A percentile compares a stretch with the other conserved stretches of the same genome.
phyloP scores from a whole-genome alignment of 148 eudicot genomes.

The Bassia scoparia region DNA sequence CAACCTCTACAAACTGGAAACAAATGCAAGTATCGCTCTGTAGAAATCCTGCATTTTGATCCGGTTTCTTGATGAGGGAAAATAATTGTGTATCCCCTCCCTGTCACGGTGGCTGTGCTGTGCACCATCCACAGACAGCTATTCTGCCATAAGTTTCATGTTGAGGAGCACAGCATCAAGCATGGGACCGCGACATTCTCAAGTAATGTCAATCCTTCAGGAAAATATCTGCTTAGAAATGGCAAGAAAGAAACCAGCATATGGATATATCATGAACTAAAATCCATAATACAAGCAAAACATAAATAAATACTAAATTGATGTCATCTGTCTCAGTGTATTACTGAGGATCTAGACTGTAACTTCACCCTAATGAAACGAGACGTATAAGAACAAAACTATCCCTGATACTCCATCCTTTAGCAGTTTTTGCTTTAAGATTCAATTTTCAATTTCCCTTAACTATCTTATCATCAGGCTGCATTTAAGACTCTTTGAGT shows the following conservation, averaged over 20 bases:
- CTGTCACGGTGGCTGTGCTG: slow-evolving; percentile 41
- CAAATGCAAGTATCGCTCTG: slow-evolving; percentile 68
- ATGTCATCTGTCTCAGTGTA: too few species aligned
- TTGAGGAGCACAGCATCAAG: slow-evolving; percentile 83
- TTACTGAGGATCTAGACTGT: too few species aligned
- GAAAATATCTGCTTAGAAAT: slow-evolving; percentile 48
- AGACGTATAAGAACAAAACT: too few species aligned
- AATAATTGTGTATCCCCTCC: slow-evolving; percentile 57
- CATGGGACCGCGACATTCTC: slow-evolving; percentile 83
- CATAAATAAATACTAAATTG: too few species aligned
- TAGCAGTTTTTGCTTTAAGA: not conserved
- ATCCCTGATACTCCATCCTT: too few species aligned
- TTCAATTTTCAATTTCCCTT: not conserved
- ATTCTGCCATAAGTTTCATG: slow-evolving; percentile 74
- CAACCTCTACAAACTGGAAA: slow-evolving; percentile 57
- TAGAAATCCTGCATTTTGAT: slow-evolving; percentile 66
- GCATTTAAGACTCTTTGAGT: not conserved
- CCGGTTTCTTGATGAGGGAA: slow-evolving; percentile 44
- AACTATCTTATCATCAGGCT: not conserved
- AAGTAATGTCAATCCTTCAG: slow-evolving; percentile 83
- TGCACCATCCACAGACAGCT: slow-evolving; percentile 78
- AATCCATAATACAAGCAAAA: too few species aligned
- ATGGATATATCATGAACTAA: not conserved
- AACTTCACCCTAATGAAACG: too few species aligned
- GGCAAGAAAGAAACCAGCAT: not conserved